These are phyloP conservation scores for Orbilia blumenaviensis DNA, from an alignment of 2,329 filamentous ascomycete species.

Conservation along the genomic window DNA sequence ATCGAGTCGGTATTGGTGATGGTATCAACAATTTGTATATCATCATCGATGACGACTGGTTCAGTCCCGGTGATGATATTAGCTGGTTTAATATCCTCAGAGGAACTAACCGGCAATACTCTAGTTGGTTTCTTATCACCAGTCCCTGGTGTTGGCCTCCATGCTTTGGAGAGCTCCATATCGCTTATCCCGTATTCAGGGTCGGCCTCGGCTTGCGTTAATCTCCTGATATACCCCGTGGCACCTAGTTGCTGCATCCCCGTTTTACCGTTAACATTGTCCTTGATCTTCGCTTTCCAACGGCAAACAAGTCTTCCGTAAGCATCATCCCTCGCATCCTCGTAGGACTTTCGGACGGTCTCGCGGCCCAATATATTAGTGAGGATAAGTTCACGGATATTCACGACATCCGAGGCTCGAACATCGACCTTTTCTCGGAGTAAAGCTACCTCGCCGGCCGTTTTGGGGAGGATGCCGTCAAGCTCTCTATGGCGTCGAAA, in stretches of 20 bases:
- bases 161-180: conserved; percentile 52
- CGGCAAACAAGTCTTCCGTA: conserved; percentile 60
- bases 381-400: conserved; percentile 39
- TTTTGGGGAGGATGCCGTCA: conserved; percentile 48
- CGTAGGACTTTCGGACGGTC: conserved; percentile 36
- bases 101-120: background rate
- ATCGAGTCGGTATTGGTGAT: too few species aligned
- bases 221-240: conserved; percentile 53
- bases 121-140: background rate
- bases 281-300: conserved; percentile 60
- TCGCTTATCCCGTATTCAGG: conserved; percentile 58
- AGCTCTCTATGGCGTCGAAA: conserved; percentile 38
- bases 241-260: conserved; percentile 55
- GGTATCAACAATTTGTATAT: too few species aligned
- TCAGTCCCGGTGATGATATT: background rate
- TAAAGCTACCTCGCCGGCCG: conserved; percentile 35
- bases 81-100: background rate
- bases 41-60: too few species aligned
- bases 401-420: conserved; percentile 26
- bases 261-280: conserved; percentile 57
- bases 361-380: conserved; percentile 38
- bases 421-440: conserved; percentile 33
- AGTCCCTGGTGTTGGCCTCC: conserved; percentile 50
- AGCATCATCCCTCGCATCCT: conserved; percentile 57
- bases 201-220: conserved; percentile 58